Conservation (phyloP, 106 monocot genomes). For the Apostasia ramifera region DNA sequence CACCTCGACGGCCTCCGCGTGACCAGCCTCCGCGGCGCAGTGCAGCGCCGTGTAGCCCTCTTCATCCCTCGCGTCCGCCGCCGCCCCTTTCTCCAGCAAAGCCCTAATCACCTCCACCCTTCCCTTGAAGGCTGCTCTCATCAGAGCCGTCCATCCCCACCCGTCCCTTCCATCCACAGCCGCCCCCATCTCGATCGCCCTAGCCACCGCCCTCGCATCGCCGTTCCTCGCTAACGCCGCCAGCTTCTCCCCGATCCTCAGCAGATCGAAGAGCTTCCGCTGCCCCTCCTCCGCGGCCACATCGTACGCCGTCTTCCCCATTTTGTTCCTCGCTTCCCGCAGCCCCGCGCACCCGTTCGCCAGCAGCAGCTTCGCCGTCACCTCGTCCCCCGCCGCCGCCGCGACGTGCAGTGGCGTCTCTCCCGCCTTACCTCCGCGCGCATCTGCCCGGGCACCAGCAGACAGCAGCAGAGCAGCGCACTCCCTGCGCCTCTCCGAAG, state of each 20-base stretch:
- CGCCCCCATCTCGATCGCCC: conserved; percentile 26
- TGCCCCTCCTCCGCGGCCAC: conserved; percentile 30
- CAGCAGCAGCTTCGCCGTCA: conserved; percentile 17
- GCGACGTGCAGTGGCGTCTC: conserved; percentile 34
- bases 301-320: conserved; percentile 32
- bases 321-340: conserved; percentile 16
- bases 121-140: conserved; percentile 44
- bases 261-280: conserved; percentile 15
- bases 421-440: conserved; percentile 16
- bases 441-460: conserved; percentile 29
- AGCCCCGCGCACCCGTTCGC: conserved; percentile 11
- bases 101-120: conserved; percentile 10
- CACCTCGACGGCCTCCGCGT: conserved; percentile 27
- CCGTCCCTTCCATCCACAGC: conserved; percentile 27
- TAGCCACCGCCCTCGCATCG: conserved; percentile 7
- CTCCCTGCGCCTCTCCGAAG: conserved; percentile 16
- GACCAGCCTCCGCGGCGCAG: conserved; percentile 41
- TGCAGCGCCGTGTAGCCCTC: conserved; percentile 52
- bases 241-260: conserved; percentile 23
- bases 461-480: conserved; percentile 27
- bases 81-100: conserved; percentile 26
- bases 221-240: conserved; percentile 32
- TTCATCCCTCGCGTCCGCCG: conserved; percentile 24
- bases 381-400: conserved; percentile 32
- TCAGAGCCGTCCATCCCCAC: conserved; percentile 48